Evolutionary conservation across 345 rosid species (phyloP), one percentile per base, ranked within the genome.

Genomic region (Gossypium anomalum): DNA sequence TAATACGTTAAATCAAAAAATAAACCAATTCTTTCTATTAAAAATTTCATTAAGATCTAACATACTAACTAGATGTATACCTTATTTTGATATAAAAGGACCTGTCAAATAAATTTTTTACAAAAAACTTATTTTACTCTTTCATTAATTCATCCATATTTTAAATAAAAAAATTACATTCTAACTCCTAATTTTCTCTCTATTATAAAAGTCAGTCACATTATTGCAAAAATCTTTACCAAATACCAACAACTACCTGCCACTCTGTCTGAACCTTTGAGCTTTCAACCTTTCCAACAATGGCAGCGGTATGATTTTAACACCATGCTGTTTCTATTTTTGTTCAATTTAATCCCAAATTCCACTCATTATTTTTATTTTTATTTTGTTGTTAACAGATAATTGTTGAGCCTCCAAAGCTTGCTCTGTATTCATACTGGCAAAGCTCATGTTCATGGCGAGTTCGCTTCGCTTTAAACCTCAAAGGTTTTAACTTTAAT

Each of bases 401-500:
- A 34, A 59, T 27, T 20, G 52, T 14, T 4, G 60, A 82, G 68
- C 63, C 79, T 48, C 47, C 84, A 8, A 77, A 79, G 68, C 85
- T 82, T 29, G 57, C 83, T 7, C 66, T 86, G 62, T 88, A 82
- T 74, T 84, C 88, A 17, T 84, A 61, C 78, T 88, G 87, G 87
- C 85, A 83, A 77, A 86, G 92, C 77, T 86, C 92, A n/a, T 88
- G 89, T 27, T 65, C 89, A 19, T 86, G 92, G 92, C 92, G 92
- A n/a, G 86, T 86, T 74, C 88, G 88, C 74, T 84, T 86, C 56
- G 89, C 89, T 78, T 74, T 88, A 57, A 82, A 70, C 53, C 87
- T 88, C 63, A 86, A 86, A 80, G 88, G 89, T 84, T 29, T 20
- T 4, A 34, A 34, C 41, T 34, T 34, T 5, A 34, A 7, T 55